Conservation (phyloP, 108 stramenopile genomes). For the Schizochytrium sp. region DNA sequence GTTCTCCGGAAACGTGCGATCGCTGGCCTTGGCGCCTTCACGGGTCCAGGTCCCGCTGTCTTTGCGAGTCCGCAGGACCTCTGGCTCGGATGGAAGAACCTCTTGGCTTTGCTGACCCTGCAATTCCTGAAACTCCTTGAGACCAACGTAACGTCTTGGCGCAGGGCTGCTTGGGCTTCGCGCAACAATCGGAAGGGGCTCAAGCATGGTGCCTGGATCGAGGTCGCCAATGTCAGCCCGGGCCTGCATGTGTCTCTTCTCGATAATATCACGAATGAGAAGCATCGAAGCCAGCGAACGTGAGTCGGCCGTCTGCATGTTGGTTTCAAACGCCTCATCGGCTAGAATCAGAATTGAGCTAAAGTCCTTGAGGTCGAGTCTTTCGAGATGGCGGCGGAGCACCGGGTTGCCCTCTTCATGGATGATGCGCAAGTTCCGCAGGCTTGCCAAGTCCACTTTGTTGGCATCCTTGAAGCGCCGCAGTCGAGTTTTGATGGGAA, state of each 20-base stretch:
- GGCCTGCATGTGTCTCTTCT: not conserved
- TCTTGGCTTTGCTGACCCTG: not conserved
- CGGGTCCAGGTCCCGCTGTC: too few species aligned
- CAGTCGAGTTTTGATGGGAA: conserved; percentile 21
- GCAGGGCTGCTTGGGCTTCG: not conserved
- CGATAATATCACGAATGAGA: conserved; percentile 17
- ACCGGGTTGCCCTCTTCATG: conserved; percentile 38
- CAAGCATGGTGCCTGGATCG: not conserved
- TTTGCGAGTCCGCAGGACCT: not conserved
- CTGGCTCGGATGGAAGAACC: not conserved
- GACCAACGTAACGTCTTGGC: not conserved
- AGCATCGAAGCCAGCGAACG: conserved; percentile 19
- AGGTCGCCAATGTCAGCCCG: not conserved
- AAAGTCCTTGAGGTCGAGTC: conserved; percentile 32
- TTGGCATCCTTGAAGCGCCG: conserved; percentile 34
- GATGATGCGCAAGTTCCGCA: conserved; percentile 28
- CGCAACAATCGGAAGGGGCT: not conserved
- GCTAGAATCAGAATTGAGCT: conserved; percentile 46
- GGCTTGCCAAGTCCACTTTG: conserved; percentile 27
- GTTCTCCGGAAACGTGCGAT: not conserved
- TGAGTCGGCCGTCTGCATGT: conserved; percentile 22
- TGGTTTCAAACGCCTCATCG: conserved; percentile 27
- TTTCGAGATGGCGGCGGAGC: conserved; percentile 35
- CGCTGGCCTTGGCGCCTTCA: too few species aligned
- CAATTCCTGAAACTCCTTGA: not conserved